Base-by-base conservation (phyloP, 2,329 filamentous ascomycete species). In the Aspergillus terreus region DNA sequence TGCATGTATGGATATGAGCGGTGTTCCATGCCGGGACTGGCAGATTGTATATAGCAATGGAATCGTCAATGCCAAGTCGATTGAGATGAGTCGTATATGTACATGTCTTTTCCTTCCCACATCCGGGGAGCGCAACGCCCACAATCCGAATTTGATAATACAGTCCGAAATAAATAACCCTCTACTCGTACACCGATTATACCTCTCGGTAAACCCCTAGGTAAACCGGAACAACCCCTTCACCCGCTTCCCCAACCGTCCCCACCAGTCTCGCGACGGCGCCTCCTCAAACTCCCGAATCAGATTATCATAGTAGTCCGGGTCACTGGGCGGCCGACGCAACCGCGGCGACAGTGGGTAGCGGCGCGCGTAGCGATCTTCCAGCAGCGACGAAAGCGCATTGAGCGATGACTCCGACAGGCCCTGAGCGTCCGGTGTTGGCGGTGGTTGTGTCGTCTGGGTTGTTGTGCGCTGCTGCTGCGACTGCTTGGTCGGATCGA, bases 341-440 rank as follows among this genome's bases (percentile, higher is more conserved):
- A 81, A 59, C 15, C 65, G 68, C 17, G 71, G 61, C 1, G 78
- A 67, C 2, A 81, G 56, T 2, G 78, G 78, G 54, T 77, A 81
- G 60, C 74, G 62, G 35, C 76, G 79, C 44, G 67, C 71, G 59
- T 83, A 84, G 45, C 79, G 70, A 62, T 85, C 76, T 57, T 84
- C 81, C 2, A 86, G 70, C n/a, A 86, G 69, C 2, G 79, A 76
- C 55, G 81, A 82, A 1, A 85, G 75, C 4, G 81, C 82, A 58
- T 84, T 84, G 49, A 83, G 61, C 19, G 68, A 71, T n/a, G 68
- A 54, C 63, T 71, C 59, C 49, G 67, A 63, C 48, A 68, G 58
- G 50, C 57, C 56, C 38, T 49, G 44, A 36, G 56, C 43, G 50
- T 58, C 51, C 7, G 27, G 7, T 11, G 27, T 3, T 30, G 42